Evolutionary conservation across 345 rosid species (phyloP), one percentile per base, ranked within the genome.

Genomic region (Kandelia obovata): DNA sequence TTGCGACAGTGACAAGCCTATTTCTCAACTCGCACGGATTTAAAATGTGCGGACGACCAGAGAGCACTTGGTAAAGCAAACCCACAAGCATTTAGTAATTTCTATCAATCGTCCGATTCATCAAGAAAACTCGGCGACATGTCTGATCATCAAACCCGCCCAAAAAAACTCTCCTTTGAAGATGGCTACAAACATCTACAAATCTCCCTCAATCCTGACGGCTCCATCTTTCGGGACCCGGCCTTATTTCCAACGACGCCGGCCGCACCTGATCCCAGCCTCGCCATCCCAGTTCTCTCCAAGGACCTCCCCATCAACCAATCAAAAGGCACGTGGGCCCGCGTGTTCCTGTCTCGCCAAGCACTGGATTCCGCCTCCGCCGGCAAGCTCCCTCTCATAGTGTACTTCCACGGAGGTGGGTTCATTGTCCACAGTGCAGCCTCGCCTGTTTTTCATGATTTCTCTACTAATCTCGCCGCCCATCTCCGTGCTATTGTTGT

Each of bases 401-500:
- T 89, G 27, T 85, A 78, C 65, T 84, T 67, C 79, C 93, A 87
- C 52, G 92, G 86, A 7, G 91, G 92, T 13, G 92, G 90, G 1
- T 89, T 89, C 80, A n/a, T 87, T 57, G 6, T 68, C 23, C 7
- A 64, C 57, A 81, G 81, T 66, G 79, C 85, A 1, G 83, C 79
- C 56, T 10, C 77, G 0, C 59, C 28, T 0, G 0, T 11, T 0
- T 62, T 52, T 69, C 84, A 84, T 26, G 78, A 71, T 26, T 82
- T 86, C 62, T 82, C 85, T 79, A 56, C 64, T 5, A 37, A 61
- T 21, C 51, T 89, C 71, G 79, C 83, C 0, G 49, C 28, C 17
- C 65, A 68, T 2, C 75, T 81, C 62, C 69, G 73, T 31, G 88
- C 77, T 2, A 37, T 87, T 23, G 75, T 91, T 7, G 86, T 78